These are phyloP conservation scores for Cercospora sp. DNA, from an alignment of 2,329 filamentous ascomycete species.

Conservation along the genomic window DNA sequence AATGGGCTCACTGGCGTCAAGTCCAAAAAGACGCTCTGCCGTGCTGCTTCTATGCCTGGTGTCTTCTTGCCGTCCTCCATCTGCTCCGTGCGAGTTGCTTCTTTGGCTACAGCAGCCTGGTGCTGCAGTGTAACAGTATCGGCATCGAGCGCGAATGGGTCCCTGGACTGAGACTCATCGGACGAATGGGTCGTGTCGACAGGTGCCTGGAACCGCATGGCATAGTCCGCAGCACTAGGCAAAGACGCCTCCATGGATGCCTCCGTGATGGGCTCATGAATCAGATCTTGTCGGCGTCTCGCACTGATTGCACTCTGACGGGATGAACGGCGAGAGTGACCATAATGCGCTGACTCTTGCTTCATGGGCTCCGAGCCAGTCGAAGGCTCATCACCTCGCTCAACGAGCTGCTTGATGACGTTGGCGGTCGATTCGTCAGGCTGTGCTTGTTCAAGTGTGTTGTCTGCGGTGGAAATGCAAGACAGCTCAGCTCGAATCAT, in stretches of 20 bases:
- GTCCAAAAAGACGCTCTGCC: constrained; percentile 17
- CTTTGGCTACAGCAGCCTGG: constrained; percentile 28
- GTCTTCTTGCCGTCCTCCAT: constrained; percentile 21
- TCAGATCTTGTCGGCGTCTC: constrained; percentile 22
- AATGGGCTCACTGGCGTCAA: constrained; percentile 36
- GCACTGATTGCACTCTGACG: constrained; percentile 14
- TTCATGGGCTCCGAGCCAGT: background rate
- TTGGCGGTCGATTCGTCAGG: constrained; percentile 24
- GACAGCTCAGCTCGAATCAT: constrained; percentile 39
- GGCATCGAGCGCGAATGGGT: constrained; percentile 38
- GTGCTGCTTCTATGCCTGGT: constrained; percentile 10
- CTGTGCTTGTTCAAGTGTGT: constrained; percentile 23
- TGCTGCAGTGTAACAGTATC: constrained; percentile 39
- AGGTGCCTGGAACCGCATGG: constrained; percentile 36
- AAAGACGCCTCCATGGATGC: constrained; percentile 25
- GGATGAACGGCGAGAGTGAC: constrained; percentile 16
- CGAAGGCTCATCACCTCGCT: constrained; percentile 11
- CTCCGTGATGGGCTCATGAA: constrained; percentile 28
- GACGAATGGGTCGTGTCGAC: constrained; percentile 33
- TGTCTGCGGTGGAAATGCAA: constrained; percentile 32
- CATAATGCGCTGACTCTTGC: background rate
- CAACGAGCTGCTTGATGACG: constrained; percentile 20
- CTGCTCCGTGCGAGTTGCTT: constrained; percentile 11
- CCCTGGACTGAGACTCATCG: constrained; percentile 36
- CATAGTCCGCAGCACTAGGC: constrained; percentile 36